Evolutionary conservation across 163 green algal genomes (phyloP).

Genomic region (Scenedesmus sp.): DNA sequence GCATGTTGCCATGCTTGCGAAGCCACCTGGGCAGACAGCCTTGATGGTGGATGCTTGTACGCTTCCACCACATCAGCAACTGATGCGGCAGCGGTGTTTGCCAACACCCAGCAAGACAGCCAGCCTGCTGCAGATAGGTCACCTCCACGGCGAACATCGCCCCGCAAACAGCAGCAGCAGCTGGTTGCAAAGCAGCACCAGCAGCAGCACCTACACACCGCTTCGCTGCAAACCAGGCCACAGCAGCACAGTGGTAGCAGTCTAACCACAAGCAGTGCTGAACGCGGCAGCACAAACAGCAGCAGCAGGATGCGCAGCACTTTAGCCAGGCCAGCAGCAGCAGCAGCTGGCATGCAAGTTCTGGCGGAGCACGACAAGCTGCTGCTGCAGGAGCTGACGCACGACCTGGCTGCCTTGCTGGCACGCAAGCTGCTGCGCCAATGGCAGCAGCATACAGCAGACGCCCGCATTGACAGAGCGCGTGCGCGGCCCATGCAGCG

Average conservation of each 20-base stretch:
- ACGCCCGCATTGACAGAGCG: conserved; percentile 6
- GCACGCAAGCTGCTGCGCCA: conserved; percentile 7
- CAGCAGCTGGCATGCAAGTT: background rate
- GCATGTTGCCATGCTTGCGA: background rate
- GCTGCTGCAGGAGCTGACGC: background rate
- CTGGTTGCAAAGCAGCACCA: background rate
- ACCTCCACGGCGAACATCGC: background rate
- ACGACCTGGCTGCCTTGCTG: conserved; percentile 1
- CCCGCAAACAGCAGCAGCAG: conserved; percentile 7
- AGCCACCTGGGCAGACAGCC: background rate
- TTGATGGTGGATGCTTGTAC: background rate
- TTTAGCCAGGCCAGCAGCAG: background rate
- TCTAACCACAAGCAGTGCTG: background rate
- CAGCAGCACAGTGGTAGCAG: background rate
- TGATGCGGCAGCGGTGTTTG: background rate
- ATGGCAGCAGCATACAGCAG: conserved; percentile 30
- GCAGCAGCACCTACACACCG: background rate
- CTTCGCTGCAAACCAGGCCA: background rate
- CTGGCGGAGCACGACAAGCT: background rate
- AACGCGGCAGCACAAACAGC: too few relatives aligned
- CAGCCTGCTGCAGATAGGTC: background rate
- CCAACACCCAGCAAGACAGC: background rate
- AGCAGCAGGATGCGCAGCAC: too few relatives aligned
- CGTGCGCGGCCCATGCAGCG: conserved; percentile 32
- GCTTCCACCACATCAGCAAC: background rate